A percentile compares a stretch with the other conserved stretches of the same genome.
phyloP scores from a whole-genome alignment of 139 green algal genomes.

The Coccomyxa sp. region DNA sequence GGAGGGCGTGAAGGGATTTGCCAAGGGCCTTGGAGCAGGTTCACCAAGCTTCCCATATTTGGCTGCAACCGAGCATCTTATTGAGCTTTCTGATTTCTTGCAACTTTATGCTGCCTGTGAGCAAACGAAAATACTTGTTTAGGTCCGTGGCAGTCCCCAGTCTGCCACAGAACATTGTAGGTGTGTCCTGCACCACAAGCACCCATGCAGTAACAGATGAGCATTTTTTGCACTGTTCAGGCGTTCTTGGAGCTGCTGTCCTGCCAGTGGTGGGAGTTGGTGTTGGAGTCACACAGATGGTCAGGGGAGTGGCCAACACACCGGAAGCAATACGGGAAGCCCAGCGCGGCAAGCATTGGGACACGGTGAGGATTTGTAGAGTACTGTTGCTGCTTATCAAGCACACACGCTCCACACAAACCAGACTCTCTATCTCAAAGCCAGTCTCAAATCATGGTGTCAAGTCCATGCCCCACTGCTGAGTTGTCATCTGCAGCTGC shows the following conservation, averaged over 20 bases:
- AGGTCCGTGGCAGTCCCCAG: background rate
- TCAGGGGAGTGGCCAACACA: slow-evolving; percentile 70
- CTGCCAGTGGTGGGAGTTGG: slow-evolving; percentile 74
- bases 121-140: background rate
- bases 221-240: slow-evolving; percentile 18
- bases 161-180: background rate
- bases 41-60: background rate
- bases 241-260: slow-evolving; percentile 66
- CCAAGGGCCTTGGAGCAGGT: slow-evolving; percentile 71
- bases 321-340: slow-evolving; percentile 58
- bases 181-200: background rate
- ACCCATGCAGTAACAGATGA: background rate
- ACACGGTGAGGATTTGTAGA: slow-evolving; percentile 41
- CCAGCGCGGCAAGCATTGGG: slow-evolving; percentile 62
- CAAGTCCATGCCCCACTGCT: background rate
- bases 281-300: slow-evolving; percentile 50
- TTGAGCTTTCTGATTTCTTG: background rate
- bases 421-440: background rate
- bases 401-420: background rate
- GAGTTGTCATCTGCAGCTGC: slow-evolving; percentile 11
- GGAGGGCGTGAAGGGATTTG: slow-evolving; percentile 67
- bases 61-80: background rate
- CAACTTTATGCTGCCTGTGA: background rate
- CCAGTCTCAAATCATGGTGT: background rate
- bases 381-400: background rate